These are phyloP conservation scores for Parastagonospora avenae DNA, from an alignment of 2,329 filamentous ascomycete species.

Conservation along the genomic window DNA sequence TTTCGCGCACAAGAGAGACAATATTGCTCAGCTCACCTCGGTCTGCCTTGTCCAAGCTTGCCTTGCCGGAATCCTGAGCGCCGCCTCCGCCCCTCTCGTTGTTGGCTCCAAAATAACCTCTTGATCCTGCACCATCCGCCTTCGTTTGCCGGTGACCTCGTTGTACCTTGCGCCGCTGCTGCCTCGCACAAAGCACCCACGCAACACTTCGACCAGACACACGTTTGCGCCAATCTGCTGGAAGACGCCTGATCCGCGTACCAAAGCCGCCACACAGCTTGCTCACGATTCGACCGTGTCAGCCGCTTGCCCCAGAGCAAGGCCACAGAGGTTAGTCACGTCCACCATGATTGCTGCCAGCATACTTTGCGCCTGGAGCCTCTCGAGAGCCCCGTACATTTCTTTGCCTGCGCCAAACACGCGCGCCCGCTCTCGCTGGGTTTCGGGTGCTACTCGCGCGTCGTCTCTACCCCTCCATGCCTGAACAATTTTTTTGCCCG, in stretches of 20 bases:
- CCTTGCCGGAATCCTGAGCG: constrained; percentile 29
- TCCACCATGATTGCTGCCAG: constrained; percentile 19
- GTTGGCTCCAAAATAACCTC: too few relatives aligned
- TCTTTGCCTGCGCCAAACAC: neutral
- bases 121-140: too few relatives aligned
- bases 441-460: constrained; percentile 2
- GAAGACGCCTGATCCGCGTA: neutral
- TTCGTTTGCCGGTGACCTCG: too few relatives aligned
- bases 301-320: constrained; percentile 7
- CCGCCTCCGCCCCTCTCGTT: constrained; percentile 21
- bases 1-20: constrained; percentile 41
- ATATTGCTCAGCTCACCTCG: constrained; percentile 34
- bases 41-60: constrained; percentile 29
- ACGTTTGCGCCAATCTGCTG: too few relatives aligned
- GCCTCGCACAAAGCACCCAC: too few relatives aligned
- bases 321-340: constrained; percentile 33
- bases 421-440: neutral
- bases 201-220: too few relatives aligned
- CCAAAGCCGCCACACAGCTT: neutral
- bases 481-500: too few relatives aligned
- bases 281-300: neutral
- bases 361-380: constrained; percentile 18
- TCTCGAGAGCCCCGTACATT: constrained; percentile 11
- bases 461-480: neutral
- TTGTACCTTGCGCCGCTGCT: constrained; percentile 12